These are phyloP conservation scores for Conringia planisiliqua DNA, from an alignment of 345 rosid species.

Conservation along the genomic window DNA sequence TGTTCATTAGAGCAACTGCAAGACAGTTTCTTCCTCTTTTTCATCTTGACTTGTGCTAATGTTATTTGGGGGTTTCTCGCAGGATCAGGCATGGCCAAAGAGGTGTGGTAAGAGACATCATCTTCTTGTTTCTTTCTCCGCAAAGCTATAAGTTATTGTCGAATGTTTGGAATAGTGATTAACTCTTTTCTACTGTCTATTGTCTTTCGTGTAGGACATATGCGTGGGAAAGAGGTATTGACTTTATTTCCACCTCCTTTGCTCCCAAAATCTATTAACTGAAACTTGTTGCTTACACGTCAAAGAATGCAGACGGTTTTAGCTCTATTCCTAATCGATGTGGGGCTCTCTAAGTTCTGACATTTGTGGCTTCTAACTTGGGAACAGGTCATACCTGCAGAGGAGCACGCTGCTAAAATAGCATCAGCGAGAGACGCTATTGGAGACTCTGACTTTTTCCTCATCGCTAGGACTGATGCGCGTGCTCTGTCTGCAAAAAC, in stretches of 20 bases:
- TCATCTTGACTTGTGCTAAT: slow-evolving; percentile 3
- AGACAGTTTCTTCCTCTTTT: not conserved
- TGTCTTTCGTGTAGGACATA: slow-evolving; percentile 37
- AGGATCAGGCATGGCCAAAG: slow-evolving; percentile 67
- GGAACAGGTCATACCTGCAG: slow-evolving; percentile 48
- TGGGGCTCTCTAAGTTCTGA: not conserved
- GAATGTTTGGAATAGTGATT: not conserved
- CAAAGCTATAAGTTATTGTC: slow-evolving; percentile 1
- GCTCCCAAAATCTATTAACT: not conserved
- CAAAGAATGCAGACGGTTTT: not conserved
- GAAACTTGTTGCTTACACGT: not conserved
- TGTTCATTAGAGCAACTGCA: not conserved
- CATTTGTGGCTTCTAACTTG: slow-evolving; percentile 10
- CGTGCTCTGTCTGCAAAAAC: slow-evolving; percentile 47
- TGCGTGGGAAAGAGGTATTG: slow-evolving; percentile 55
- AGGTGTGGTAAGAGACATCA: slow-evolving; percentile 44
- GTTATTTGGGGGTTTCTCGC: slow-evolving; percentile 5
- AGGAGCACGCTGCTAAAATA: slow-evolving; percentile 53
- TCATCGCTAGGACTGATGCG: slow-evolving; percentile 52
- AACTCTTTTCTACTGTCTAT: not conserved
- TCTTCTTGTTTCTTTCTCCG: not conserved
- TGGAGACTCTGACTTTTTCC: slow-evolving; percentile 53
- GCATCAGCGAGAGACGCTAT: slow-evolving; percentile 54
- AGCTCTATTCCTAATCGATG: not conserved
- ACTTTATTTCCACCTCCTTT: not conserved